Evolutionary conservation across 2,329 filamentous ascomycete species (phyloP).

Genomic region (Xylariaceae sp.): DNA sequence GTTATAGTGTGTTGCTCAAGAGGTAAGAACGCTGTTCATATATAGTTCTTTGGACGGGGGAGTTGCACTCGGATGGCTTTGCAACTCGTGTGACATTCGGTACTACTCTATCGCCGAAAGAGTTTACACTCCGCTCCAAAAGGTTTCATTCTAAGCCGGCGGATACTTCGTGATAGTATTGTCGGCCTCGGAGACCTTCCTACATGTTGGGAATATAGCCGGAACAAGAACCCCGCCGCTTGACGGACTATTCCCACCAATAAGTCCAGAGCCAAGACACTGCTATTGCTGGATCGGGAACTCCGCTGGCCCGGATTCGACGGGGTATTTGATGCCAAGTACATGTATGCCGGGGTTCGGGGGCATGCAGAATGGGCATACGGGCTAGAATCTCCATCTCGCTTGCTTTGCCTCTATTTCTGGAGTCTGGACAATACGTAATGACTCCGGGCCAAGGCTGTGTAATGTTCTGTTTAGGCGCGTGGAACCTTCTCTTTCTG

Average conservation of each 20-base stretch:
- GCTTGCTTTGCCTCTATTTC: too few species aligned
- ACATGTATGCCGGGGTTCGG: neutral
- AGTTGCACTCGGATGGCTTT: neutral
- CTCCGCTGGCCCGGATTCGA: neutral
- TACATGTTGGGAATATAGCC: slow-evolving; percentile 6
- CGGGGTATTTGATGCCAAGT: neutral
- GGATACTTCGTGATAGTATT: slow-evolving; percentile 1
- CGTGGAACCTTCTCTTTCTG: too few species aligned
- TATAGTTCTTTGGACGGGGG: neutral
- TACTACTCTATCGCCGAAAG: neutral
- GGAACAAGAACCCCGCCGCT: neutral
- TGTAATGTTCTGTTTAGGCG: too few species aligned
- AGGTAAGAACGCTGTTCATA: neutral
- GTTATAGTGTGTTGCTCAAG: neutral
- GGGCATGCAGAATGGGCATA: too few species aligned
- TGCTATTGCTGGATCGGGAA: neutral
- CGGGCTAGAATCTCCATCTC: too few species aligned
- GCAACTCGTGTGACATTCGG: neutral
- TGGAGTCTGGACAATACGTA: too few species aligned
- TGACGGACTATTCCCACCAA: slow-evolving; percentile 4
- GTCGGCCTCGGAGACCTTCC: slow-evolving; percentile 6
- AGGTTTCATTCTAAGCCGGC: neutral
- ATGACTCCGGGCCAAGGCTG: too few species aligned
- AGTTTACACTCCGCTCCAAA: neutral
- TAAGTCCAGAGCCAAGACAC: neutral